These are phyloP conservation scores for Termitomyces sp. DNA, from an alignment of 768 basidiomycete genomes.

Conservation along the genomic window DNA sequence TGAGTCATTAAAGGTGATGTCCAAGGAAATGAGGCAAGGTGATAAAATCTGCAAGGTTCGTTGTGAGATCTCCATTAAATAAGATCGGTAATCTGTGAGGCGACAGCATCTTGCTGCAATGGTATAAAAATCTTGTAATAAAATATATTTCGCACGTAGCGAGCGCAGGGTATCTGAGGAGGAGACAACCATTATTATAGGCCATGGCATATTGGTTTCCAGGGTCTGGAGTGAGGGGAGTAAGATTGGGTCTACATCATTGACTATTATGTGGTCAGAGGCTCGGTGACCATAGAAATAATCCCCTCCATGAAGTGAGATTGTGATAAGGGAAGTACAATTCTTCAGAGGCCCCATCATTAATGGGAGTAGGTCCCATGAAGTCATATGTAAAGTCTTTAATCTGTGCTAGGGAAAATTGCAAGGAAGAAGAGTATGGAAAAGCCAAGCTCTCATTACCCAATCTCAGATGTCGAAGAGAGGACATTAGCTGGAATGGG, in stretches of 20 bases:
- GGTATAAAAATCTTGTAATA: no score
- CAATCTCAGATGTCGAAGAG: neutral
- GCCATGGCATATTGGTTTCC: neutral
- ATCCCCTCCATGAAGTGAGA: neutral
- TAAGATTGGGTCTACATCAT: neutral
- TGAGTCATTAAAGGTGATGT: no score
- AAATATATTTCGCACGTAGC: neutral
- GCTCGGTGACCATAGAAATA: no score
- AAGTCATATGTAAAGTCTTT: neutral
- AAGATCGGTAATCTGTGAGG: no score
- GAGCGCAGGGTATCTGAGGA: neutral
- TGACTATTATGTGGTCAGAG: neutral
- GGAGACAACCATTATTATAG: neutral
- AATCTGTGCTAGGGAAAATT: neutral
- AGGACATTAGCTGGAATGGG: neutral
- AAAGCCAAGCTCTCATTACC: neutral
- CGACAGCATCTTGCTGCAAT: no score
- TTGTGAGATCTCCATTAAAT: no score
- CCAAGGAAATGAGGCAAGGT: no score
- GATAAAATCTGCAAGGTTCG: no score
- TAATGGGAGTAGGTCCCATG: neutral
- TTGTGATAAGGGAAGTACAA: neutral
- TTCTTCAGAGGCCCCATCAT: neutral
- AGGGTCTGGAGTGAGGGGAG: no score
- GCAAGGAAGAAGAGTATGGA: no score